These are phyloP conservation scores for Debaryomyces sp. DNA, from an alignment of 1,139 yeast species.

Conservation along the genomic window DNA sequence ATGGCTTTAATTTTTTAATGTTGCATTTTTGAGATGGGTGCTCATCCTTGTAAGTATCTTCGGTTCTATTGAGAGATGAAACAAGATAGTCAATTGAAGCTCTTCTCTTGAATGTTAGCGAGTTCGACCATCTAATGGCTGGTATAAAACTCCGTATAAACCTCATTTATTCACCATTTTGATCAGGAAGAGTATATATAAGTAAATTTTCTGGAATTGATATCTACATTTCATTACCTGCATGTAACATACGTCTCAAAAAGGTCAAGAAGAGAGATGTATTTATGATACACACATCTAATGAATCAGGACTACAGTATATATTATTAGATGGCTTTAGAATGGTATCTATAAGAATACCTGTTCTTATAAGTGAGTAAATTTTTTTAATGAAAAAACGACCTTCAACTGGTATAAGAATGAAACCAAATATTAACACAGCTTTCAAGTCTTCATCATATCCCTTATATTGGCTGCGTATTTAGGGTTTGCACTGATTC, in stretches of 20 bases:
- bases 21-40: background rate
- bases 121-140: background rate
- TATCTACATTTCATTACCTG: background rate
- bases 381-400: background rate
- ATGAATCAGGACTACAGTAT: background rate
- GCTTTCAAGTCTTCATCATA: slow-evolving; percentile 27
- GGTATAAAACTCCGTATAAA: background rate
- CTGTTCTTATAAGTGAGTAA: slow-evolving; percentile 31
- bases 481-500: slow-evolving; percentile 56
- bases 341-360: slow-evolving; percentile 24
- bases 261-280: background rate
- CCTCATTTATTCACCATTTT: background rate
- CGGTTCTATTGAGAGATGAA: slow-evolving; percentile 7
- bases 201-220: background rate
- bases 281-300: background rate
- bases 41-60: background rate
- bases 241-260: background rate
- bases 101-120: slow-evolving; percentile 1
- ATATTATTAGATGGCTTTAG: background rate
- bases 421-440: slow-evolving; percentile 7
- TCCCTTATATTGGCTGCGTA: slow-evolving; percentile 37
- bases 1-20: background rate
- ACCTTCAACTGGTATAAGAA: background rate
- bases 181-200: background rate
- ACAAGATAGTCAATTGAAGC: slow-evolving; percentile 18